Conservation (phyloP, 345 rosid genomes). For the Arabidopsis arenosa region DNA sequence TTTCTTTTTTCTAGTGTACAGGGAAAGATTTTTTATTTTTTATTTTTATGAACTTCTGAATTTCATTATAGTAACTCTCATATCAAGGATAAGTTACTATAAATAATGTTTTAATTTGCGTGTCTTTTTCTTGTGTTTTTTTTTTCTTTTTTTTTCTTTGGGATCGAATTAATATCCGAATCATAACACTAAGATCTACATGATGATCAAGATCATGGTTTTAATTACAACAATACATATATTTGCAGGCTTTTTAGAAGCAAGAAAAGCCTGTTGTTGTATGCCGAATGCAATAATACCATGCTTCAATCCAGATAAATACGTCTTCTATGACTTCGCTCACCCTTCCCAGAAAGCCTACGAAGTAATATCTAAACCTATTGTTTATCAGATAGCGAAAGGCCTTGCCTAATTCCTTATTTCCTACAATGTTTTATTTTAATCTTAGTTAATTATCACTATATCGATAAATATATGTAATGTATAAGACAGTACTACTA, state of each 20-base stretch:
- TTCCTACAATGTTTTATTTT: constrained; percentile 5
- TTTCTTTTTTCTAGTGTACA: too few relatives aligned
- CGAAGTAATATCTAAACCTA: constrained; percentile 38
- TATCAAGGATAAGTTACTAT: background rate
- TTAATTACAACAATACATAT: background rate
- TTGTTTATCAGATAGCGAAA: constrained; percentile 34
- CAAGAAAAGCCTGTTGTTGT: constrained; percentile 34
- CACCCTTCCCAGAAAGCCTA: constrained; percentile 42
- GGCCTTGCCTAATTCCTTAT: constrained; percentile 37
- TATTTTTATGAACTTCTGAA: too few relatives aligned
- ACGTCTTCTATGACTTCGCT: constrained; percentile 42
- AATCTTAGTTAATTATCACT: background rate
- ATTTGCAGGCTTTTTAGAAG: constrained; percentile 40
- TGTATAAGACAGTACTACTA: constrained; percentile 2
- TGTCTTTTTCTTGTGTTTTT: background rate
- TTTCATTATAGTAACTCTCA: background rate
- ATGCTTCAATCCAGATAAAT: constrained; percentile 15
- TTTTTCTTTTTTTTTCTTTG: background rate
- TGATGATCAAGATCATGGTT: background rate
- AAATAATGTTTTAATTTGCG: background rate
- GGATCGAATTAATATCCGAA: background rate
- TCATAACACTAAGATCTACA: background rate
- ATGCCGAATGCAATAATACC: constrained; percentile 39
- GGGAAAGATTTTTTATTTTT: too few relatives aligned
- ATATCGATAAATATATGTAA: background rate